Percentiles rank a stretch among this genome's conserved stretches.
Evolutionary conservation across 163 green algal species (phyloP).

Genomic region (Trebouxia gelatinosa): DNA sequence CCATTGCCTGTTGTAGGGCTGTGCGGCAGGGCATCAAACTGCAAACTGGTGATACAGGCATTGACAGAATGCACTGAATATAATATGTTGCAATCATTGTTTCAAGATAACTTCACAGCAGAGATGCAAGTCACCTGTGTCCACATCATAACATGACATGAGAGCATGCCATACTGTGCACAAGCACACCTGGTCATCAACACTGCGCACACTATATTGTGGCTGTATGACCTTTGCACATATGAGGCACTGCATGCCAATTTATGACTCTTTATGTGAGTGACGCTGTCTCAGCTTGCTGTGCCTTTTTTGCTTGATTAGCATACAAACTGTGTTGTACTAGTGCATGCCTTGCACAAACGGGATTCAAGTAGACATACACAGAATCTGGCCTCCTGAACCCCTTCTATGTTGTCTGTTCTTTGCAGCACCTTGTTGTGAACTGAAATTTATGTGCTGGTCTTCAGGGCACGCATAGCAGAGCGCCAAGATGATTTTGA

Average conservation of each 20-base stretch:
- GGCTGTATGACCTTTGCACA: too few species aligned
- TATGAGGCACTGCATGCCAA: too few species aligned
- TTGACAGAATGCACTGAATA: too few species aligned
- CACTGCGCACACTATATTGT: not conserved
- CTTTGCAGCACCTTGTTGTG: too few species aligned
- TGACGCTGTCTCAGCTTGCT: not conserved
- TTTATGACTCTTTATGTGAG: not conserved
- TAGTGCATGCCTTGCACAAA: not conserved
- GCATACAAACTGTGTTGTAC: not conserved
- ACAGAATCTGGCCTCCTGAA: not conserved
- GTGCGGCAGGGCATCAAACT: too few species aligned
- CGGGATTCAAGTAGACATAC: not conserved
- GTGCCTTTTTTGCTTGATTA: not conserved
- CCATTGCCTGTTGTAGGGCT: too few species aligned
- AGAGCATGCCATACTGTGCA: not conserved
- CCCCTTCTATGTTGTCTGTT: not conserved
- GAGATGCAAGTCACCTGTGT: too few species aligned
- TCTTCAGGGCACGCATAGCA: slow-evolving; percentile 12
- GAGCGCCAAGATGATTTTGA: slow-evolving; percentile 67
- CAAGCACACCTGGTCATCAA: not conserved
- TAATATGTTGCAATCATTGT: not conserved
- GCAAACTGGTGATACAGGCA: too few species aligned
- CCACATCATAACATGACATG: too few species aligned
- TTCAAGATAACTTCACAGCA: not conserved
- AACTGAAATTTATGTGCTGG: too few species aligned